Conservation (phyloP, 2,329 filamentous ascomycete species). For the Blastomyces emzantsi region DNA sequence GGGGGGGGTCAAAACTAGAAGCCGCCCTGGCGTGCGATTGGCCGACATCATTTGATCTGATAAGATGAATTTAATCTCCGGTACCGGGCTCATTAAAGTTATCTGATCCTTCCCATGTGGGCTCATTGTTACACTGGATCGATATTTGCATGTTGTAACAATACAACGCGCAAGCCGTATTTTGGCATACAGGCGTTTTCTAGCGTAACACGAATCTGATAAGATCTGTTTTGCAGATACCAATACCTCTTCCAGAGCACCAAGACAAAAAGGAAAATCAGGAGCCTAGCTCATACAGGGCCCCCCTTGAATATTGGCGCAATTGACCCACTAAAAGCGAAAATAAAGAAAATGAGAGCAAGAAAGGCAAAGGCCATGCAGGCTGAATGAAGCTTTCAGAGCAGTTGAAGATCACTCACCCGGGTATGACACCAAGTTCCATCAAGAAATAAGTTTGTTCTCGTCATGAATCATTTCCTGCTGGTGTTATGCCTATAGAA, state of each 20-base stretch:
- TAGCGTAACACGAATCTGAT: not conserved
- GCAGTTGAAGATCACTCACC: not conserved
- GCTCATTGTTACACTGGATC: not conserved
- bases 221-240: not conserved
- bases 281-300: not conserved
- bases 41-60: constrained; percentile 3
- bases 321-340: not conserved
- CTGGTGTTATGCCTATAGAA: not conserved
- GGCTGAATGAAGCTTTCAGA: not conserved
- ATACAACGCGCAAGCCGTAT: not conserved
- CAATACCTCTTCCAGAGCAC: not conserved
- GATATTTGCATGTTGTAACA: not conserved
- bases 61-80: constrained; percentile 7
- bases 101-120: constrained; percentile 10
- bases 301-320: not conserved
- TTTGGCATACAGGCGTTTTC: not conserved
- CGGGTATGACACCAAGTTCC: not conserved
- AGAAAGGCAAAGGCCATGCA: not conserved
- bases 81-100: constrained; percentile 2
- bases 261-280: not conserved
- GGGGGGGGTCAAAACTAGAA: not conserved
- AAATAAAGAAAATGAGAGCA: not conserved
- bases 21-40: not conserved
- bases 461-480: not conserved
- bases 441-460: not conserved